A percentile compares a stretch with the other conserved stretches of the same genome.
Evolutionary conservation across 768 basidiomycete species (phyloP).

Genomic region (Boletus patriciae): DNA sequence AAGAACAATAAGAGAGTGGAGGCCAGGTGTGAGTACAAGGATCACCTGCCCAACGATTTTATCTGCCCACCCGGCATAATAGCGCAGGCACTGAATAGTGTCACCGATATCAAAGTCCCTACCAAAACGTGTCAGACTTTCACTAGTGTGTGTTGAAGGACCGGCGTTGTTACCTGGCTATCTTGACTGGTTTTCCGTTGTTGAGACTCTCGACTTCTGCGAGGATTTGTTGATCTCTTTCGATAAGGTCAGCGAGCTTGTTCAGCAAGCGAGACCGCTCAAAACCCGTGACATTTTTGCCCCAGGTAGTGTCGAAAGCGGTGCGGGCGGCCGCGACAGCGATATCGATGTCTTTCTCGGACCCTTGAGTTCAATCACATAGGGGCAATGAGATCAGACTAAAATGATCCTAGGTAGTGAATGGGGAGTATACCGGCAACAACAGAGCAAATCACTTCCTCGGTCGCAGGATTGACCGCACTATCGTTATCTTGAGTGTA

Average conservation of each 20-base stretch:
- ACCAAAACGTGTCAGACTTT: conserved; percentile 2
- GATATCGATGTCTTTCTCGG: conserved; percentile 73
- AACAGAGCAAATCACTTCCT: conserved; percentile 68
- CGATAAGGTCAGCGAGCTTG: conserved; percentile 88
- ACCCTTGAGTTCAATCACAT: conserved; percentile 42
- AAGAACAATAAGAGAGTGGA: conserved; percentile 4
- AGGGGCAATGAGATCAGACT: conserved; percentile 1
- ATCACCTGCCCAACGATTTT: conserved; percentile 86
- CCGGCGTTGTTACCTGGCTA: conserved; percentile 47
- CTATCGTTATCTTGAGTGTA: conserved; percentile 38
- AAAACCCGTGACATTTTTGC: conserved; percentile 80
- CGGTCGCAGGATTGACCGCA: conserved; percentile 80
- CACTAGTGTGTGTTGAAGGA: conserved; percentile 23
- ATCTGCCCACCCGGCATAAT: conserved; percentile 96
- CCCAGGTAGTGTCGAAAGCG: conserved; percentile 87
- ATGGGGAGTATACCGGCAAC: conserved; percentile 48
- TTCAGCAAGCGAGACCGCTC: conserved; percentile 79
- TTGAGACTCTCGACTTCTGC: conserved; percentile 85
- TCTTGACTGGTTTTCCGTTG: conserved; percentile 85
- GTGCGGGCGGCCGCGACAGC: conserved; percentile 82
- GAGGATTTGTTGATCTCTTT: conserved; percentile 76
- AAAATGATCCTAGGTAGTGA: background rate
- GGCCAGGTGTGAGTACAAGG: conserved; percentile 2
- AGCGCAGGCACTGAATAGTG: conserved; percentile 73
- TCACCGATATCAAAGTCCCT: conserved; percentile 85